phyloP scores from a whole-genome alignment of 1,139 yeast species.

The Cylindricascospora bacillispora region DNA sequence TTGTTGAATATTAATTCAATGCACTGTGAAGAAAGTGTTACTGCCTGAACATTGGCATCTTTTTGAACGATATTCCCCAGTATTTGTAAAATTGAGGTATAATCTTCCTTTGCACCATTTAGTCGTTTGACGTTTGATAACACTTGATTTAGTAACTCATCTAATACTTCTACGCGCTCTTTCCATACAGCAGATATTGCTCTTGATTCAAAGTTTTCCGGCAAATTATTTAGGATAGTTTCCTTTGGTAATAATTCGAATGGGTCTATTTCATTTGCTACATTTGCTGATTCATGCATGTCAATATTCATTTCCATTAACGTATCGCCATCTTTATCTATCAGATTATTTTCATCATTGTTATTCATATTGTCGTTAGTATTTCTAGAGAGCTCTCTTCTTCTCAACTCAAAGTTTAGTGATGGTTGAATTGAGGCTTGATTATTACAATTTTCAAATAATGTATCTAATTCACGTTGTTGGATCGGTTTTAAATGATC shows the following conservation, averaged over 20 bases:
- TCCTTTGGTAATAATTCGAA: constrained; percentile 44
- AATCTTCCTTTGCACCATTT: constrained; percentile 46
- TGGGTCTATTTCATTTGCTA: constrained; percentile 32
- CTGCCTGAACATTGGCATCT: constrained; percentile 87
- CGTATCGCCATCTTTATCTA: constrained; percentile 30
- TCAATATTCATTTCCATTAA: constrained; percentile 29
- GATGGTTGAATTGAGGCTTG: constrained; percentile 2
- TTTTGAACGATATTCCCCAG: constrained; percentile 58
- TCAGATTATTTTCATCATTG: constrained; percentile 5
- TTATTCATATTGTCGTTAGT: background rate
- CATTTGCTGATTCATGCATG: constrained; percentile 9
- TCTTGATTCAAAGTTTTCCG: constrained; percentile 44
- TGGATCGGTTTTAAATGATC: constrained; percentile 81
- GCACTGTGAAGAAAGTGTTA: constrained; percentile 65
- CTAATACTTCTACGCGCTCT: constrained; percentile 78
- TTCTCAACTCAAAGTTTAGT: constrained; percentile 6
- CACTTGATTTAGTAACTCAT: constrained; percentile 41
- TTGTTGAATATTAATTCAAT: constrained; percentile 56
- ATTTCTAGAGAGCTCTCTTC: constrained; percentile 2
- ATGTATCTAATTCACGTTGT: constrained; percentile 67
- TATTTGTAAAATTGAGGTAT: constrained; percentile 42
- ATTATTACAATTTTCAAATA: constrained; percentile 36
- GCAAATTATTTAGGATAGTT: constrained; percentile 53
- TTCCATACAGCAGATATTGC: constrained; percentile 71
- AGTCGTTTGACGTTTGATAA: constrained; percentile 37